phyloP scores from a whole-genome alignment of 257 asterid genomes.

The Prunella vulgaris region DNA sequence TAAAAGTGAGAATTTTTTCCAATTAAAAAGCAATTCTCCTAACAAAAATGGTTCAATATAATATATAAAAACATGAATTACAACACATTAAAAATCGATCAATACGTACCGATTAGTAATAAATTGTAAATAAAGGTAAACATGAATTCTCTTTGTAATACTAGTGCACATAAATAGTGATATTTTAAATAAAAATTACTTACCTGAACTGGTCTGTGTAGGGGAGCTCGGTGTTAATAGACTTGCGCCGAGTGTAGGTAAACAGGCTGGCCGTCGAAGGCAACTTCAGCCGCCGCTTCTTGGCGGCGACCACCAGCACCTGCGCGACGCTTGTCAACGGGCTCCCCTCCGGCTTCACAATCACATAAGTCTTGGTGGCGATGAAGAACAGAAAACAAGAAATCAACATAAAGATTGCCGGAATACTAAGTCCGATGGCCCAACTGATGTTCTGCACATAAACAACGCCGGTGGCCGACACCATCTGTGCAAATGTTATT shows the following conservation, averaged over 20 bases:
- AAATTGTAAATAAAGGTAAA: too few relatives aligned
- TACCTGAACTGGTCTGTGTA: too few relatives aligned
- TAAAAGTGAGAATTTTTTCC: too few relatives aligned
- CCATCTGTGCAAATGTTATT: slow-evolving; percentile 57
- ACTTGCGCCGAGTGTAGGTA: not conserved
- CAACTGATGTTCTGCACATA: slow-evolving; percentile 67
- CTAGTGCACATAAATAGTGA: too few relatives aligned
- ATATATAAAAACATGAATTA: too few relatives aligned
- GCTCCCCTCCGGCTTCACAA: slow-evolving; percentile 58
- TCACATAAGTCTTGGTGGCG: slow-evolving; percentile 61
- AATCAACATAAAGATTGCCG: slow-evolving; percentile 49
- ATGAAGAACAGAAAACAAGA: slow-evolving; percentile 55
- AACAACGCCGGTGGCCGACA: slow-evolving; percentile 46
- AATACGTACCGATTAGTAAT: too few relatives aligned
- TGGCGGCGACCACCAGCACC: slow-evolving; percentile 1
- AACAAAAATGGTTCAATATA: too few relatives aligned
- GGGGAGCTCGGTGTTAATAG: not conserved
- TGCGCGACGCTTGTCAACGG: slow-evolving; percentile 48
- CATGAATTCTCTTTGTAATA: too few relatives aligned
- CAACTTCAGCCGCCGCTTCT: not conserved
- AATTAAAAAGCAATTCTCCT: too few relatives aligned
- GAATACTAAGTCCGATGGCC: slow-evolving; percentile 63
- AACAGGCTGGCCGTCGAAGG: not conserved
- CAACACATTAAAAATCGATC: too few relatives aligned
- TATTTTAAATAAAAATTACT: not conserved